Conservation (phyloP, 345 rosid genomes). For the Ceriops decandra region DNA sequence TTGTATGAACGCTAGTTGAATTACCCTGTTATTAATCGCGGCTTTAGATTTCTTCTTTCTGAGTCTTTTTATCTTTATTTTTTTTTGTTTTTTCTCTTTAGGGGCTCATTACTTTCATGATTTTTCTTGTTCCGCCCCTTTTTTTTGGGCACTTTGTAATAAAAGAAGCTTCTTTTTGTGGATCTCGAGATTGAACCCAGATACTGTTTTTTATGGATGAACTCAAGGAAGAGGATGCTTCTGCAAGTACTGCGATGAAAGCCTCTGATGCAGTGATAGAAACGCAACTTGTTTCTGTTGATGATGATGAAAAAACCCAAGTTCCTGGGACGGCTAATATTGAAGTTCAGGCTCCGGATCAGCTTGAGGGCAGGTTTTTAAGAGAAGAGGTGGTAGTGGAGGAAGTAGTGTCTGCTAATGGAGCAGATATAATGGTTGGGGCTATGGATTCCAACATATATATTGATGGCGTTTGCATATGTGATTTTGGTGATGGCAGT, state of each 20-base stretch:
- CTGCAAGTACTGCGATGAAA: slow-evolving; percentile 12
- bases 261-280: slow-evolving; percentile 11
- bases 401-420: slow-evolving; percentile 33
- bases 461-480: slow-evolving; percentile 41
- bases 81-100: no score
- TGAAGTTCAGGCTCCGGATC: slow-evolving; percentile 15
- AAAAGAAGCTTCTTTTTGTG: neutral
- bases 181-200: slow-evolving; percentile 26
- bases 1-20: no score
- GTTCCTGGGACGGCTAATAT: slow-evolving; percentile 11
- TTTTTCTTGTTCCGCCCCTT: neutral
- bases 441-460: slow-evolving; percentile 36
- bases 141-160: neutral
- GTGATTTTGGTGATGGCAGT: slow-evolving; percentile 20
- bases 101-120: no score
- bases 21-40: no score
- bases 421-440: slow-evolving; percentile 42
- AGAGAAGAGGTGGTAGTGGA: slow-evolving; percentile 12
- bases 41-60: no score
- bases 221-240: slow-evolving; percentile 14
- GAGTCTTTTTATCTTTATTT: no score
- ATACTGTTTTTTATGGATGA: slow-evolving; percentile 29
- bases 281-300: slow-evolving; percentile 19
- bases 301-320: slow-evolving; percentile 18
- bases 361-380: slow-evolving; percentile 15